A percentile compares a stretch with the other conserved stretches of the same genome.
Evolutionary conservation across 2,329 filamentous ascomycete species (phyloP).

Genomic region (Pezicula carpinea): DNA sequence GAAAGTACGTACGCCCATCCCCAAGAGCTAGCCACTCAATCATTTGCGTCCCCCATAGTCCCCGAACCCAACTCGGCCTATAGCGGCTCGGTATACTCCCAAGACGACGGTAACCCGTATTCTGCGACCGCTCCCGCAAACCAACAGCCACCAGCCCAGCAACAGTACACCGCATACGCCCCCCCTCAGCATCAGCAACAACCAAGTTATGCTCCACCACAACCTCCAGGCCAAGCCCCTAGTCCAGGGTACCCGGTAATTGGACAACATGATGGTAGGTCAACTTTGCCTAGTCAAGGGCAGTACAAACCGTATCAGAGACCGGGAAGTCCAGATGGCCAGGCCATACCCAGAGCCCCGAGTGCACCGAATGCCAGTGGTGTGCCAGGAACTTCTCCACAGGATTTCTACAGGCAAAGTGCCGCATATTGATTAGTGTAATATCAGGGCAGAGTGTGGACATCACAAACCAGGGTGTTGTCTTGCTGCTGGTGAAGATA

Average conservation of each 20-base stretch:
- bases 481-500: too few relatives aligned
- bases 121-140: slow-evolving; percentile 13
- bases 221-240: slow-evolving; percentile 22
- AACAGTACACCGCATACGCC: slow-evolving; percentile 27
- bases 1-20: slow-evolving; percentile 67
- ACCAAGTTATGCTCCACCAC: slow-evolving; percentile 24
- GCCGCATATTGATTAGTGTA: slow-evolving; percentile 25
- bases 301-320: slow-evolving; percentile 55
- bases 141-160: slow-evolving; percentile 18
- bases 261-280: slow-evolving; percentile 43
- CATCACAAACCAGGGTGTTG: neutral
- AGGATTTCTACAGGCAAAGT: slow-evolving; percentile 50
- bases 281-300: slow-evolving; percentile 46
- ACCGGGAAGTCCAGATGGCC: slow-evolving; percentile 21
- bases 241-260: slow-evolving; percentile 24
- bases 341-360: slow-evolving; percentile 8
- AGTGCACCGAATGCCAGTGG: slow-evolving; percentile 40
- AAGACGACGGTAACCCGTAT: slow-evolving; percentile 23
- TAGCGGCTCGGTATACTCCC: slow-evolving; percentile 22
- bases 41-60: slow-evolving; percentile 69
- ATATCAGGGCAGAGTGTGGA: neutral
- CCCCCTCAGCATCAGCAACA: slow-evolving; percentile 16
- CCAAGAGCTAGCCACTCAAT: slow-evolving; percentile 73
- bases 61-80: slow-evolving; percentile 34
- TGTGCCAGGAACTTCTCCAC: slow-evolving; percentile 32